Percentiles rank a stretch among this genome's conserved stretches.
Conservation (phyloP, 1,284 basidiomycete genomes). For the Moniliophthora roreri region DNA sequence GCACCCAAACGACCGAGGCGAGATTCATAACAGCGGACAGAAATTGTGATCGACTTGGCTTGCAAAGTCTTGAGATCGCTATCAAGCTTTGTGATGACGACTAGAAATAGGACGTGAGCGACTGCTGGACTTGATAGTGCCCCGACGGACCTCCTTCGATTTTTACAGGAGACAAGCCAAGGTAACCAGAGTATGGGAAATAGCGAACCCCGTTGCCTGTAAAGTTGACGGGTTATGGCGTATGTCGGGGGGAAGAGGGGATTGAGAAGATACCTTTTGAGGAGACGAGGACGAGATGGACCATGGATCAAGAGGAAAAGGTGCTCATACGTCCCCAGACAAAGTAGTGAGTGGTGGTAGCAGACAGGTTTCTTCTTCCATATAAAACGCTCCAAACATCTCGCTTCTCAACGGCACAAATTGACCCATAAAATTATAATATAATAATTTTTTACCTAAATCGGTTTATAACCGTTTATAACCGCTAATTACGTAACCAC, state of each 20-base stretch:
- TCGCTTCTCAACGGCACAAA: neutral
- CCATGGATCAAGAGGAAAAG: constrained; percentile 44
- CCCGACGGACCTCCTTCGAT: constrained; percentile 67
- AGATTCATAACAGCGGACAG: constrained; percentile 78
- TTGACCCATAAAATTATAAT: too few species aligned
- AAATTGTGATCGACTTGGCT: constrained; percentile 62
- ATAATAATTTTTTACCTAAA: too few species aligned
- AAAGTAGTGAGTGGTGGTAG: constrained; percentile 28
- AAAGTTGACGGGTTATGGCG: constrained; percentile 12
- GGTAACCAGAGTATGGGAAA: constrained; percentile 76
- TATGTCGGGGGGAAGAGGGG: constrained; percentile 17
- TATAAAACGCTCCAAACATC: constrained; percentile 17
- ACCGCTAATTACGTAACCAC: too few species aligned
- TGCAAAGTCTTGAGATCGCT: constrained; percentile 64
- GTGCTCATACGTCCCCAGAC: constrained; percentile 24
- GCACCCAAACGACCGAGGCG: constrained; percentile 59
- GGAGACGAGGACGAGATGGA: constrained; percentile 62
- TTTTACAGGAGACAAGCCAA: constrained; percentile 77
- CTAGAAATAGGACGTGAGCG: constrained; percentile 29
- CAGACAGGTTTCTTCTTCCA: constrained; percentile 10
- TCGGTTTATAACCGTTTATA: too few species aligned
- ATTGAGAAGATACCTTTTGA: constrained; percentile 34
- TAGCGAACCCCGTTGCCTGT: constrained; percentile 66
- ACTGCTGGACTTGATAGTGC: constrained; percentile 11
- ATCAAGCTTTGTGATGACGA: constrained; percentile 70